Evolutionary conservation across 2,329 filamentous ascomycete genomes (phyloP), one percentile per base, ranked within the genome.

Genomic region (Trichoderma arundinaceum): DNA sequence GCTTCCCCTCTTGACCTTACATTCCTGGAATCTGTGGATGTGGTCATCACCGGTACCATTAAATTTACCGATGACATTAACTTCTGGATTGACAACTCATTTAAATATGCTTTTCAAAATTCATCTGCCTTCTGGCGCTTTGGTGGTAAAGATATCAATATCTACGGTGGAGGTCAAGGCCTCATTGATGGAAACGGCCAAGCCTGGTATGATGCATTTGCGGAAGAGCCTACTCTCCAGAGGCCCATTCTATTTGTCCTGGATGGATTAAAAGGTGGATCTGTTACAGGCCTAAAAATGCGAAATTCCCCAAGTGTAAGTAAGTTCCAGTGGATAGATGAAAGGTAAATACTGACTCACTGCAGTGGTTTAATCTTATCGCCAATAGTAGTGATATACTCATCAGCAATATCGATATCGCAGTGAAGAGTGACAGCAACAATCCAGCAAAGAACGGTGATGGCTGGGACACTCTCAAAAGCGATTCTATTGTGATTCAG

Each of bases 201-300:
- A 38, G 57, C 57, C 22, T 60, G 57, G 57, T 60, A 60, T 17
- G 57, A 60, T 49, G 43, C 32, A 28, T 60, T 60, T 49, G 57
- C 57, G 4, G 44, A 17, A 9, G 19, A 60, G 8, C 57, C 57
- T 22, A 60, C 57, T 49, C 32, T 60, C 12, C 8, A 49, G 33
- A 43, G 57, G 9, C 57, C 57, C 8, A 49, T 60, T 17, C 12
- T 60, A 12, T 33, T 60, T 5, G 57, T 60, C 6, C 3, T 60
- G n/a, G 57, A 60, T 22, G 57, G 57, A 39, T 32, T 60, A 7
- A 2, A 60, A 7, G 22, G 3, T 1, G 57, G 57, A 2, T 60
- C 57, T n/a, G 44, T 60, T 15, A 60, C 57, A 0, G 57, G 57
- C 4, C 43, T 60, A 12, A 60, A 49, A 8, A 60, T 60, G 57